Conservation (phyloP, 208 protist genomes). For the Angomonas deanei region DNA sequence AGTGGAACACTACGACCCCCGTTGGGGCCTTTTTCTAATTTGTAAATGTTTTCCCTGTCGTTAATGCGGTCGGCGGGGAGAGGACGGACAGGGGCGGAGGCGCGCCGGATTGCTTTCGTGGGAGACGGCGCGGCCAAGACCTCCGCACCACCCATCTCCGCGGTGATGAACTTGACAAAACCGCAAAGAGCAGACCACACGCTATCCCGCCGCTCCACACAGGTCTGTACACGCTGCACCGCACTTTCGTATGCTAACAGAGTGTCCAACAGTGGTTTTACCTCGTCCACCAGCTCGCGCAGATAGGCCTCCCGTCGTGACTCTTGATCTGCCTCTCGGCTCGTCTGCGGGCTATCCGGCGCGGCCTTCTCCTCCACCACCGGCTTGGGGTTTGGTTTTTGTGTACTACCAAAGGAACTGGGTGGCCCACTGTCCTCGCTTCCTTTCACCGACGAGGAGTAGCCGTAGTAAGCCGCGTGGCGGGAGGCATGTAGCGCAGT, state of each 20-base stretch:
- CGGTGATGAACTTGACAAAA: slow-evolving; percentile 14
- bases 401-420: not conserved
- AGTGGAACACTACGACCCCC: no score
- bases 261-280: not conserved
- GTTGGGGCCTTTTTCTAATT: no score
- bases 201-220: slow-evolving; percentile 16
- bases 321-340: not conserved
- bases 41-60: no score
- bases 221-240: not conserved
- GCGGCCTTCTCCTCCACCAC: no score
- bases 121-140: no score
- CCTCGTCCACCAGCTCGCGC: not conserved
- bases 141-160: not conserved
- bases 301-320: not conserved
- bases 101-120: no score
- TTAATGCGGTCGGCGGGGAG: no score
- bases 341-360: not conserved
- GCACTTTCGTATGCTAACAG: not conserved
- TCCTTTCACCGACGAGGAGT: not conserved
- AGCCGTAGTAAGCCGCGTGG: not conserved
- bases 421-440: not conserved
- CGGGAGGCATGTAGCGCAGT: not conserved
- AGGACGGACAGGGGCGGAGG: no score
- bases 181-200: slow-evolving; percentile 21
- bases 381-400: not conserved